Conservation (phyloP, 2,329 filamentous ascomycete genomes). For the Davidsoniella eucalypti region DNA sequence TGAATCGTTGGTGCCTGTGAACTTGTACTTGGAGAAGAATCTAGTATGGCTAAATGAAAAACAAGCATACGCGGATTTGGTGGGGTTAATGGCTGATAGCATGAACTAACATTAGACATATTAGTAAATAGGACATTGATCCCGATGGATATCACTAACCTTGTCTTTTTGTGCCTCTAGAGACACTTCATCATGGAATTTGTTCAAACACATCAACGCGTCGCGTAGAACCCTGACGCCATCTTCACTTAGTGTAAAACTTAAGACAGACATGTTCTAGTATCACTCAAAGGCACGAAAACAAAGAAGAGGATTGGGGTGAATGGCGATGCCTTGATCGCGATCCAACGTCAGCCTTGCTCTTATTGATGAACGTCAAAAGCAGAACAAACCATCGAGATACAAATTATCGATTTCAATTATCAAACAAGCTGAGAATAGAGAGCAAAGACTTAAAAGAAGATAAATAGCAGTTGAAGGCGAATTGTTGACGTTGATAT, state of each 20-base stretch:
- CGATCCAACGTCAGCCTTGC: too few species aligned
- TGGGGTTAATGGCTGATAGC: slow-evolving; percentile 61
- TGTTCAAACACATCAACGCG: slow-evolving; percentile 54
- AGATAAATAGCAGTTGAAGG: too few species aligned
- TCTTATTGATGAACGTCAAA: too few species aligned
- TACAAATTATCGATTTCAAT: too few species aligned
- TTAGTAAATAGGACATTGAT: slow-evolving; percentile 48
- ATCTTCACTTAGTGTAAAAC: slow-evolving; percentile 59
- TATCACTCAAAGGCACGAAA: too few species aligned
- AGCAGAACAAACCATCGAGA: too few species aligned
- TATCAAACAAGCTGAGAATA: too few species aligned
- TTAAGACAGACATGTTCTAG: slow-evolving; percentile 42
- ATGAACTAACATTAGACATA: slow-evolving; percentile 37
- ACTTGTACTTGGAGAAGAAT: slow-evolving; percentile 61
- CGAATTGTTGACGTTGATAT: too few species aligned
- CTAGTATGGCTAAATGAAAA: slow-evolving; percentile 48
- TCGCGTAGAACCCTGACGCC: slow-evolving; percentile 56
- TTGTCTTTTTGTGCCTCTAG: slow-evolving; percentile 55
- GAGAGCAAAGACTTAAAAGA: too few species aligned
- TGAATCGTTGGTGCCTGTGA: slow-evolving; percentile 33
- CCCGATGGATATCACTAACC: slow-evolving; percentile 31
- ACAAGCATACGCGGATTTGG: slow-evolving; percentile 63
- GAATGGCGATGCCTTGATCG: too few species aligned
- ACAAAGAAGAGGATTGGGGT: too few species aligned
- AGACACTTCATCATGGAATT: slow-evolving; percentile 66